Conservation (phyloP, 106 monocot species). For the Phalaenopsis equestris region DNA sequence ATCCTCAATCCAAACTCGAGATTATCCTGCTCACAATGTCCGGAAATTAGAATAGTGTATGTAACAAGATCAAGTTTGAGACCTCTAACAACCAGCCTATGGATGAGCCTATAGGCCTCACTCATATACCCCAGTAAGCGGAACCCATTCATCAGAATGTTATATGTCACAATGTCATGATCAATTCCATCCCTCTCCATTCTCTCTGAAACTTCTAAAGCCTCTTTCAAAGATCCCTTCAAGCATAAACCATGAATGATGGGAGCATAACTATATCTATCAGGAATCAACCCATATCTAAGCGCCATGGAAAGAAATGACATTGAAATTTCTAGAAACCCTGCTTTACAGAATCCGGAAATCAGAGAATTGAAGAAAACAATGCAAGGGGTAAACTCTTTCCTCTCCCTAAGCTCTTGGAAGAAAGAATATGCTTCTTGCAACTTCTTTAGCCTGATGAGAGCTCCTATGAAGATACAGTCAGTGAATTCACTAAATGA, state of each 20-base stretch:
- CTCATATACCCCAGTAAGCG: conserved; percentile 33
- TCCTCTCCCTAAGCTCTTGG: conserved; percentile 28
- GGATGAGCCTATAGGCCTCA: conserved; percentile 29
- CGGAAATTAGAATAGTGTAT: conserved; percentile 58
- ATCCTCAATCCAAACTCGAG: conserved; percentile 48
- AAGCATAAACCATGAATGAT: conserved; percentile 54
- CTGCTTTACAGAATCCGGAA: conserved; percentile 36
- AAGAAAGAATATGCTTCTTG: conserved; percentile 49
- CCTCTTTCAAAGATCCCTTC: conserved; percentile 43
- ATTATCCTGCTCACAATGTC: conserved; percentile 38
- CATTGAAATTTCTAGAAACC: conserved; percentile 30
- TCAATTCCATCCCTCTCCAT: conserved; percentile 53
- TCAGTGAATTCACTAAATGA: conserved; percentile 24
- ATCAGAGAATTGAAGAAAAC: conserved; percentile 48
- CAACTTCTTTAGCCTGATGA: conserved; percentile 50
- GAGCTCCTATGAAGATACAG: conserved; percentile 39
- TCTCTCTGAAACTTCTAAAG: conserved; percentile 33
- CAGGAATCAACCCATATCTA: conserved; percentile 45
- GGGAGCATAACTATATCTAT: conserved; percentile 50
- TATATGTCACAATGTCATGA: conserved; percentile 46
- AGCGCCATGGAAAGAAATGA: conserved; percentile 45
- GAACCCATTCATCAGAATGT: conserved; percentile 57
- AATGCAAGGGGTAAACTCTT: conserved; percentile 24
- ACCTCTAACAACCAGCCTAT: conserved; percentile 35
- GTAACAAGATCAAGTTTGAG: conserved; percentile 58